Evolutionary conservation across 345 rosid genomes (phyloP).

Genomic region (Capsella bursapastoris): DNA sequence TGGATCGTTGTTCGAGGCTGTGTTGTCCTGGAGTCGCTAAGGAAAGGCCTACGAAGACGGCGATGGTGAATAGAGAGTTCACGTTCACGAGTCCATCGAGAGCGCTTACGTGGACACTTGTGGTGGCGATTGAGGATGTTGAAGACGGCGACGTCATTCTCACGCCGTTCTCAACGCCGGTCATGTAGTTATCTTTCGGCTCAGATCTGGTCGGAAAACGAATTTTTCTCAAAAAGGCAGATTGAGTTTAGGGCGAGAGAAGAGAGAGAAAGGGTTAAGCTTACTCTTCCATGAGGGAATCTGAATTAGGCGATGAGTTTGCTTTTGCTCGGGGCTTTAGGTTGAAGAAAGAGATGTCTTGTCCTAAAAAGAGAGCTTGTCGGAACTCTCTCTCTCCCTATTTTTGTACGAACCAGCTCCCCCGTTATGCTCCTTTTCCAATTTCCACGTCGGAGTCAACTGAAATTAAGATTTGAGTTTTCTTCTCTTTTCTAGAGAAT

Average conservation of each 20-base stretch:
- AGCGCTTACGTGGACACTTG: constrained; percentile 95
- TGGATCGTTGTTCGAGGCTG: constrained; percentile 71
- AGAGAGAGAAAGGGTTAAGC: constrained; percentile 26
- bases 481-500: too few species aligned
- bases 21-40: constrained; percentile 72
- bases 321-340: constrained; percentile 40
- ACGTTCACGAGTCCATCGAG: constrained; percentile 95
- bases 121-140: constrained; percentile 47
- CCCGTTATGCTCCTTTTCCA: neutral
- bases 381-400: neutral
- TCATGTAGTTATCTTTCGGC: constrained; percentile 51
- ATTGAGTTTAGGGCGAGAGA: constrained; percentile 1
- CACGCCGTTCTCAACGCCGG: constrained; percentile 27
- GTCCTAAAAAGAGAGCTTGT: constrained; percentile 32
- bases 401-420: neutral
- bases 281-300: constrained; percentile 56
- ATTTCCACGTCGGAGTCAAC: constrained; percentile 19
- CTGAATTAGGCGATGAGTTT: constrained; percentile 24
- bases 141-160: constrained; percentile 47
- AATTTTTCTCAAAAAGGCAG: neutral
- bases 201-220: constrained; percentile 57
- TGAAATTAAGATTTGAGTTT: neutral
- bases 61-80: constrained; percentile 94
- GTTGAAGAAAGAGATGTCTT: constrained; percentile 23
- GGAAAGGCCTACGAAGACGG: constrained; percentile 94